These are phyloP conservation scores for Shiraia bambusicola DNA, from an alignment of 2,329 filamentous ascomycete species.

Conservation along the genomic window DNA sequence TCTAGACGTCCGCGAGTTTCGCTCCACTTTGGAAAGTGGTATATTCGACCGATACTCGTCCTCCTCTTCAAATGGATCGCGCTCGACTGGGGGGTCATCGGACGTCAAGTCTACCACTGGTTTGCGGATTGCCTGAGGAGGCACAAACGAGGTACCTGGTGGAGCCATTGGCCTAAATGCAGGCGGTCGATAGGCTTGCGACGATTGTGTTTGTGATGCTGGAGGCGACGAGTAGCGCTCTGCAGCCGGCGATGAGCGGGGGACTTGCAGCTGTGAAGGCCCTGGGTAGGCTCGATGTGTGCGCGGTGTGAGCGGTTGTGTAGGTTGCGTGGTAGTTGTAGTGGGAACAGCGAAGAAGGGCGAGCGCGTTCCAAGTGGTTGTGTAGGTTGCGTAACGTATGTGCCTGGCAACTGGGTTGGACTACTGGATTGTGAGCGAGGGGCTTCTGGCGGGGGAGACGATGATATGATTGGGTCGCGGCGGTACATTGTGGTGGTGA, in stretches of 20 bases:
- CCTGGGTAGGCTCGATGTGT: constrained; percentile 31
- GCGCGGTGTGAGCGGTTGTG: constrained; percentile 56
- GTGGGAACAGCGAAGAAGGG: constrained; percentile 27
- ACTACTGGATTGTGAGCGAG: constrained; percentile 37
- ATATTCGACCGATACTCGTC: constrained; percentile 55
- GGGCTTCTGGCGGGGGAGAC: constrained; percentile 26
- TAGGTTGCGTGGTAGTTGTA: constrained; percentile 57
- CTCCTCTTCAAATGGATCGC: constrained; percentile 48
- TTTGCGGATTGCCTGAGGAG: constrained; percentile 44
- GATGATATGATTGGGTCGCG: constrained; percentile 39
- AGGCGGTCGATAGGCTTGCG: constrained; percentile 72
- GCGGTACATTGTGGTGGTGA: constrained; percentile 29
- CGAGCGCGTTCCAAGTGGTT: constrained; percentile 30
- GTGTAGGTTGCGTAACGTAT: constrained; percentile 47
- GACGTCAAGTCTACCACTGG: constrained; percentile 43
- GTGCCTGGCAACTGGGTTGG: constrained; percentile 54
- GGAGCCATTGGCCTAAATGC: constrained; percentile 70
- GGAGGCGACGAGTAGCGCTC: constrained; percentile 43
- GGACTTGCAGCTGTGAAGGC: constrained; percentile 68
- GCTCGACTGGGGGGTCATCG: constrained; percentile 55
- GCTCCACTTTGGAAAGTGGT: constrained; percentile 58
- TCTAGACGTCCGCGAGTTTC: constrained; percentile 19
- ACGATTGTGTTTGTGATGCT: constrained; percentile 18
- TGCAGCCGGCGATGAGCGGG: constrained; percentile 77
- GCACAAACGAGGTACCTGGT: constrained; percentile 68